These are phyloP conservation scores for Fusarium denticulatum DNA, from an alignment of 2,329 filamentous ascomycete species.

Conservation along the genomic window DNA sequence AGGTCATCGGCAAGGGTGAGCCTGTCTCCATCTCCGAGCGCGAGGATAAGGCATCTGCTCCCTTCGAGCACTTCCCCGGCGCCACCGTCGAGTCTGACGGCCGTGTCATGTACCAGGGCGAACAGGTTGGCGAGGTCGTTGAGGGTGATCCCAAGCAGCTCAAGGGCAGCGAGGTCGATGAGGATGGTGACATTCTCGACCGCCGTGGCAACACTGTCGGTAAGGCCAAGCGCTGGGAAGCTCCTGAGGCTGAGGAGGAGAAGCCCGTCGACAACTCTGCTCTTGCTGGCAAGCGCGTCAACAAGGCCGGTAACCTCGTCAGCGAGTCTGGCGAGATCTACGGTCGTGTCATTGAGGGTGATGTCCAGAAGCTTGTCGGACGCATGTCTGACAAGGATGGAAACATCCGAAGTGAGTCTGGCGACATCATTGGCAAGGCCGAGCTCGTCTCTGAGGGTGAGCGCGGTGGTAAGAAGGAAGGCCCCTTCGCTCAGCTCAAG, in stretches of 20 bases:
- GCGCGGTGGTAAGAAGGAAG: conserved; percentile 70
- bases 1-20: conserved; percentile 74
- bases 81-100: conserved; percentile 65
- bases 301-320: conserved; percentile 73
- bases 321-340: conserved; percentile 65
- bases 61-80: conserved; percentile 68
- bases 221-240: conserved; percentile 74
- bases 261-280: conserved; percentile 68
- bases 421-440: conserved; percentile 73
- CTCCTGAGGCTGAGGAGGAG: conserved; percentile 57
- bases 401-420: conserved; percentile 77
- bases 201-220: conserved; percentile 74
- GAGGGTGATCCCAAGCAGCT: conserved; percentile 73
- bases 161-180: conserved; percentile 72
- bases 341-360: conserved; percentile 74
- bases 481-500: conserved; percentile 73
- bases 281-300: conserved; percentile 75
- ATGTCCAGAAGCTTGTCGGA: conserved; percentile 69
- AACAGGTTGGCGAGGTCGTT: conserved; percentile 68
- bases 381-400: conserved; percentile 78
- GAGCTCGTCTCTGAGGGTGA: conserved; percentile 76
- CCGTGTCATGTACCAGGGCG: conserved; percentile 60
- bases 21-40: conserved; percentile 64
- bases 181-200: conserved; percentile 75
- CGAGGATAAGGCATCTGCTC: conserved; percentile 59